Conservation (phyloP, 1,139 yeast genomes). For the Diutina pseudorugosa region DNA sequence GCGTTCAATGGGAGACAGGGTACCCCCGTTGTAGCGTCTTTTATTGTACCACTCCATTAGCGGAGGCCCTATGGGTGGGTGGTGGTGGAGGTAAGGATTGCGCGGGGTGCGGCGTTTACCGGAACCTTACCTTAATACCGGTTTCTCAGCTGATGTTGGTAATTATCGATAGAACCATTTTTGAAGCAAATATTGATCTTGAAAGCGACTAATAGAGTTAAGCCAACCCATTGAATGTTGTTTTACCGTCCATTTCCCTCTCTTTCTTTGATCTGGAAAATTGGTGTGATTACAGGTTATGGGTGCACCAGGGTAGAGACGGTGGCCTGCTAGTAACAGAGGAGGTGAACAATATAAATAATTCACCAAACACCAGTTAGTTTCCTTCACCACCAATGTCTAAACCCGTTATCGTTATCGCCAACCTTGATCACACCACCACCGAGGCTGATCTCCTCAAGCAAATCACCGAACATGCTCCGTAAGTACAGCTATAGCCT, state of each 20-base stretch:
- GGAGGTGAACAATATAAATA: not conserved
- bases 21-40: not conserved
- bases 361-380: too few species aligned
- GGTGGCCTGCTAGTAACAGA: not conserved
- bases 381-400: not conserved
- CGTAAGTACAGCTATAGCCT: not conserved
- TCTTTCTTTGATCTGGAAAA: too few species aligned
- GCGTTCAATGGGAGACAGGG: constrained; percentile 3
- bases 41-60: not conserved
- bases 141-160: too few species aligned
- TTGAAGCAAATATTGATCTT: too few species aligned
- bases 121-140: not conserved
- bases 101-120: not conserved
- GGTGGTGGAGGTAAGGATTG: not conserved
- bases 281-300: too few species aligned
- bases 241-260: too few species aligned
- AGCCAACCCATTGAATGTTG: too few species aligned
- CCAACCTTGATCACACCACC: not conserved
- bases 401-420: not conserved
- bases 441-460: not conserved
- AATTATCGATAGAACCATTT: too few species aligned
- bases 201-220: too few species aligned
- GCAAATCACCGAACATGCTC: not conserved
- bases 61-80: not conserved
- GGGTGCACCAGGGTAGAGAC: too few species aligned